These are phyloP conservation scores for Cyclostephanos tholiformis DNA, from an alignment of 108 stramenopile genomes.

Conservation along the genomic window DNA sequence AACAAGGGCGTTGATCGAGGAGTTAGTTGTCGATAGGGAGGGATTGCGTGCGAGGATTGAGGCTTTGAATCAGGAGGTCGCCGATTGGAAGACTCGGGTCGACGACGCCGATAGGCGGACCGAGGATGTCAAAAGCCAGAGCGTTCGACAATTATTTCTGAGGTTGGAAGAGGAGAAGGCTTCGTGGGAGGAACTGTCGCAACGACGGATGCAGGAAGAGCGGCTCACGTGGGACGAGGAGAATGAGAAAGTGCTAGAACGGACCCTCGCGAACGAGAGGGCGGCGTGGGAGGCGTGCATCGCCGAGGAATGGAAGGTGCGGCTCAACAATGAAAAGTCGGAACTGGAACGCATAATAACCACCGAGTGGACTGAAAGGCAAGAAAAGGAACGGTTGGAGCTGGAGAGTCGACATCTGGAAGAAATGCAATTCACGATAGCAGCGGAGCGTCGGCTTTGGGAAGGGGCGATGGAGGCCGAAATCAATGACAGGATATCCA, in stretches of 20 bases:
- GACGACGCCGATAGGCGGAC: constrained; percentile 39
- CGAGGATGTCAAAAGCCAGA: constrained; percentile 46
- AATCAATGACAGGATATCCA: constrained; percentile 26
- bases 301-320: constrained; percentile 21
- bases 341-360: constrained; percentile 18
- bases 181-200: constrained; percentile 14
- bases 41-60: constrained; percentile 59
- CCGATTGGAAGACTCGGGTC: constrained; percentile 43
- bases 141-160: constrained; percentile 40
- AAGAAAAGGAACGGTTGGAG: constrained; percentile 21
- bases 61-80: constrained; percentile 48
- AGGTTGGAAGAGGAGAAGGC: constrained; percentile 41
- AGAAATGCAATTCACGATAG: constrained; percentile 32
- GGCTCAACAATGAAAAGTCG: constrained; percentile 2
- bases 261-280: constrained; percentile 22
- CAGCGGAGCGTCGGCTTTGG: constrained; percentile 27
- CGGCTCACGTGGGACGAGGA: constrained; percentile 14
- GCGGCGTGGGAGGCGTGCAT: constrained; percentile 22
- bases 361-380: constrained; percentile 29
- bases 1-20: constrained; percentile 65
- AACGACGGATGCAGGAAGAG: constrained; percentile 28
- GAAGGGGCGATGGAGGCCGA: constrained; percentile 42
- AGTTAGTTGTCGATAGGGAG: constrained; percentile 61
- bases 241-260: constrained; percentile 24
- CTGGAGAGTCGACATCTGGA: constrained; percentile 17